Evolutionary conservation across 768 basidiomycete genomes (phyloP), one percentile per base, ranked within the genome.

Genomic region (Candolleomyces aberdarensis): DNA sequence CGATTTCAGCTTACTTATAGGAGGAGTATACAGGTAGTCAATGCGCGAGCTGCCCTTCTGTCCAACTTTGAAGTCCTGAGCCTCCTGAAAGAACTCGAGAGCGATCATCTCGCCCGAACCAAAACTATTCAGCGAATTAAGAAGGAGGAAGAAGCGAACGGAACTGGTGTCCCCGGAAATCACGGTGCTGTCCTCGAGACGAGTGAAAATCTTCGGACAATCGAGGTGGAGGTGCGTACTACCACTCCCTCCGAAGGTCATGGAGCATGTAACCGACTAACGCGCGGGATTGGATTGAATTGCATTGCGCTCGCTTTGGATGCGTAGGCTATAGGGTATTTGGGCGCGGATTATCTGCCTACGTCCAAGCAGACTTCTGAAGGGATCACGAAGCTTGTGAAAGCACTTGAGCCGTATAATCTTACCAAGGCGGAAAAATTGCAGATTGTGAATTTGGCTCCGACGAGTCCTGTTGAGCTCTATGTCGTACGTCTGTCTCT

Each of bases 361-460:
- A 88, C 86, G 0, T 70, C 74, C 0, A 71, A 79, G 9, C 94
- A 96, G 72, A 86, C 85, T 1, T 76, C 83, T 1, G 80, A 82
- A 56, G 81, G 85, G 13, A 84, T 96, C 59, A 74, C 83, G 0
- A 77, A 78, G 59, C 85, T 97, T 13, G 84, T 90, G 17, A 83
- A 85, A 59, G 77, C 77, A 43, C 83, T 98, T 10, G 82, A 84
- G 2, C 76, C 84, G 19, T 90, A 85, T 63, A 80, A 83, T 39
- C 77, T 98, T 63, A 96, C 94, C 1, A 97, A 96, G 67, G 85
- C 90, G 3, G 96, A 98, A 78, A 94, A 95, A 69, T 80, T 97
- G 3, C 93, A 96, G 68, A 81, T 97, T 40, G 87, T 93, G n/a
- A 97, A 98, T 68, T 80, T 96, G 5, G 89, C 88, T 0, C 96